Evolutionary conservation across 495 filamentous ascomycete genomes (phyloP), one percentile per base, ranked within the genome.

Genomic region (Pseudevernia furfuracea): DNA sequence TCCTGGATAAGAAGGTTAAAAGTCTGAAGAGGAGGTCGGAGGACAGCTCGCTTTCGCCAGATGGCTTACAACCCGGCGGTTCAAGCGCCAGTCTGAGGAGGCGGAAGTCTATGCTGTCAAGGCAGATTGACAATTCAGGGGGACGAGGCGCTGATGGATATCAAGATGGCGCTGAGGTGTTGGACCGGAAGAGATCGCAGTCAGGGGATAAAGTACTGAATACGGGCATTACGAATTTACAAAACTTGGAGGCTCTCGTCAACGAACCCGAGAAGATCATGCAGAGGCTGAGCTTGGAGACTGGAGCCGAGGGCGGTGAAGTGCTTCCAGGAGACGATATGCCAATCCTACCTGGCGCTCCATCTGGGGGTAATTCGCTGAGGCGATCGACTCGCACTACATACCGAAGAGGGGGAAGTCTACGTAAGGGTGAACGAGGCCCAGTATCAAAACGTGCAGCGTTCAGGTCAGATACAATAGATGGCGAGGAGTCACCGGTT

Each of bases 41-140:
- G 10, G 91, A 93, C 55, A 71, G 77, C 65, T 80, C 88, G 10
- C 77, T 96, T 63, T 88, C 87, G 1, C 77, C 82, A 5, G 85
- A 89, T 64, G 82, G 86, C 4, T 69, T 87, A 3, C 82, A 87
- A 25, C 76, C 85, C 39, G 78, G 80, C 61, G 80, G 82, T 49
- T 87, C 89, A 4, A 79, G 73, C 8, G 81, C 82, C 25, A 80
- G 88, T 48, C 74, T 97, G 62, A 81, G 87, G 67, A 85, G 94
- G 69, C 96, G 96, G 76, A 92, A 92, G 73, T 97, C 93, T 0
- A 97, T 96, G 92, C 79, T 99, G 15, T 97, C 92, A 9, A 85
- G 85, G 67, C 92, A 97, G 74, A 89, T 99, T 61, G 89, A 96
- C 67, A 87, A 82, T 66, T 80, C 81, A 7, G 81, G 82, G 6